These are phyloP conservation scores for Beauveria varroae DNA, from an alignment of 2,329 filamentous ascomycete species.

Conservation along the genomic window DNA sequence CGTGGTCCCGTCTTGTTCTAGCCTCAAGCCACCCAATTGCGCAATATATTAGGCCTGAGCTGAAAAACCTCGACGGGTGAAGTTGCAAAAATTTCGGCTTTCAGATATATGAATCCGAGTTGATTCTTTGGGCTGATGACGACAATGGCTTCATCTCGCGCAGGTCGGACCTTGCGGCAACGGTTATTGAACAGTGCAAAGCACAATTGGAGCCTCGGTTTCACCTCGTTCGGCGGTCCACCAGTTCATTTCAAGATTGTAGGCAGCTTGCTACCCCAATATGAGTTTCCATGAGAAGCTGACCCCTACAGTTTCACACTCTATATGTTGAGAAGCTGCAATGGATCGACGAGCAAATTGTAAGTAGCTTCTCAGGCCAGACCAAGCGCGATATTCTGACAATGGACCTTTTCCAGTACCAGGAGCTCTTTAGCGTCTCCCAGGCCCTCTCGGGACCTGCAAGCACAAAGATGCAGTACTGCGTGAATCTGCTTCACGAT, in stretches of 20 bases:
- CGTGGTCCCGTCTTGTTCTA: background rate
- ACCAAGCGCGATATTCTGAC: background rate
- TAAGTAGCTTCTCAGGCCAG: conserved; percentile 20
- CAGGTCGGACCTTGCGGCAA: background rate
- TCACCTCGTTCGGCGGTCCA: conserved; percentile 60
- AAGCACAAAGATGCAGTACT: conserved; percentile 66
- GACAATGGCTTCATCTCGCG: background rate
- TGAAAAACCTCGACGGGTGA: background rate
- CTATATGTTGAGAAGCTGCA: conserved; percentile 51
- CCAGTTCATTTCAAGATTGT: conserved; percentile 63
- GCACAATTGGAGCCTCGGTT: conserved; percentile 51
- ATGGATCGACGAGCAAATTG: conserved; percentile 65
- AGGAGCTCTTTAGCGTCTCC: conserved; percentile 63
- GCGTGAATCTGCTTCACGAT: conserved; percentile 55
- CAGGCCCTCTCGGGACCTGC: conserved; percentile 61
- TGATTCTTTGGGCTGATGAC: background rate
- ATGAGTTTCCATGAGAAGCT: background rate
- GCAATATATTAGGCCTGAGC: background rate
- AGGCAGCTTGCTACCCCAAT: conserved; percentile 13
- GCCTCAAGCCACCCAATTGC: conserved; percentile 2
- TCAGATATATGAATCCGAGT: background rate
- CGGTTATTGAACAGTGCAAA: background rate
- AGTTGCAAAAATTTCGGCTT: background rate
- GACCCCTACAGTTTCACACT: conserved; percentile 39
- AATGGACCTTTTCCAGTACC: conserved; percentile 41